Percentiles rank a stretch among this genome's conserved stretches.
Conservation (phyloP, 768 basidiomycete species). For the Myochromella boudieri region DNA sequence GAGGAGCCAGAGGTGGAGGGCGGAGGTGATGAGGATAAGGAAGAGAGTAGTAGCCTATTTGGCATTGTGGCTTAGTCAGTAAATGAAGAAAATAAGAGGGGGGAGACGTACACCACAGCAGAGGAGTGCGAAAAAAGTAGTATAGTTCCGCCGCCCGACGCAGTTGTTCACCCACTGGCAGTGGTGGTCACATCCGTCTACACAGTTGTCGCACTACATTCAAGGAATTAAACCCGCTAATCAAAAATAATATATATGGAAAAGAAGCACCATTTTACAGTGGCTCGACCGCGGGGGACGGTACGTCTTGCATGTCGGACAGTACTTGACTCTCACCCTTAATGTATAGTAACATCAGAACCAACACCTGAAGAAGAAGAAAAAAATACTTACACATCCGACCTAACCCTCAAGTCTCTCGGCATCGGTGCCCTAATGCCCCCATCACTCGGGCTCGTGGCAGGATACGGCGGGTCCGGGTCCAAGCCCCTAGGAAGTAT, state of each 20-base stretch:
- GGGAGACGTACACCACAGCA: slow-evolving; percentile 60
- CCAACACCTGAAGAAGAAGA: neutral
- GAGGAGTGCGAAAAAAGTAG: slow-evolving; percentile 88
- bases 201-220: slow-evolving; percentile 90
- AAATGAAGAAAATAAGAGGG: slow-evolving; percentile 11
- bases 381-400: slow-evolving; percentile 61
- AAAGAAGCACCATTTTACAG: slow-evolving; percentile 78
- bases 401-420: slow-evolving; percentile 76
- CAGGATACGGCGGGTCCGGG: slow-evolving; percentile 76
- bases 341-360: slow-evolving; percentile 8
- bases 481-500: slow-evolving; percentile 89
- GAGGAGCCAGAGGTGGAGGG: slow-evolving; percentile 74
- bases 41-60: slow-evolving; percentile 67
- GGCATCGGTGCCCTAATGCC: slow-evolving; percentile 67
- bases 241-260: slow-evolving; percentile 1
- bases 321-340: slow-evolving; percentile 92
- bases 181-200: slow-evolving; percentile 93
- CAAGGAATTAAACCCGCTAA: neutral
- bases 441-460: slow-evolving; percentile 62
- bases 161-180: slow-evolving; percentile 95
- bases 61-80: neutral
- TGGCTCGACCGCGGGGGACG: slow-evolving; percentile 94
- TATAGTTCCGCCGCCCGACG: slow-evolving; percentile 92
- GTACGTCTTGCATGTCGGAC: slow-evolving; percentile 89
- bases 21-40: slow-evolving; percentile 80